Evolutionary conservation across 441 rosid species (phyloP).

Genomic region (Erysimum cheiri): DNA sequence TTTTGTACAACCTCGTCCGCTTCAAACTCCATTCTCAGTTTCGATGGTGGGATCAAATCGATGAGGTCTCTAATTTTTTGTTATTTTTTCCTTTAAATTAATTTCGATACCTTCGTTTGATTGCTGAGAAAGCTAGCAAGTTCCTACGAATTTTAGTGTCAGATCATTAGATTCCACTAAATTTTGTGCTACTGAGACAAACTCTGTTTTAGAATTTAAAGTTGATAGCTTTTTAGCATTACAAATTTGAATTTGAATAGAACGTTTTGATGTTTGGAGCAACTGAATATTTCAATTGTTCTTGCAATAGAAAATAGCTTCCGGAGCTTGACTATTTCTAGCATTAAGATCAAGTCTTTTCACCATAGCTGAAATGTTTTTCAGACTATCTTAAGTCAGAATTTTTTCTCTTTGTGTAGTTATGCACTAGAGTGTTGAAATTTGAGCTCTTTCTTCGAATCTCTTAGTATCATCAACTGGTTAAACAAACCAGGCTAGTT

Average conservation of each 20-base stretch:
- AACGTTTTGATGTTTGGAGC: constrained; percentile 13
- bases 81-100: background rate
- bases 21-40: constrained; percentile 75
- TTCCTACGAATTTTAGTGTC: background rate
- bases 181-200: background rate
- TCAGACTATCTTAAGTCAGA: background rate
- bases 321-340: background rate
- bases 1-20: constrained; percentile 68
- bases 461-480: background rate
- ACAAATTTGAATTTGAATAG: background rate
- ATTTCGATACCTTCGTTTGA: background rate
- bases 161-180: background rate
- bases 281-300: background rate
- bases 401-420: background rate
- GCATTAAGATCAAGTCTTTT: background rate
- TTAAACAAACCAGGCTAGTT: no score
- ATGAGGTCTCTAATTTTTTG: constrained; percentile 52
- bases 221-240: constrained; percentile 6
- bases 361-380: background rate
- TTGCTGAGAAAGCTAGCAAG: background rate
- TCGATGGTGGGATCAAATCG: constrained; percentile 88
- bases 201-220: background rate
- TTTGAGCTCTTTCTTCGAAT: constrained; percentile 2
- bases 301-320: constrained; percentile 12
- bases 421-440: background rate